Evolutionary conservation across 106 monocot species (phyloP), one percentile per base, ranked within the genome.

Genomic region (Allium cepa): DNA sequence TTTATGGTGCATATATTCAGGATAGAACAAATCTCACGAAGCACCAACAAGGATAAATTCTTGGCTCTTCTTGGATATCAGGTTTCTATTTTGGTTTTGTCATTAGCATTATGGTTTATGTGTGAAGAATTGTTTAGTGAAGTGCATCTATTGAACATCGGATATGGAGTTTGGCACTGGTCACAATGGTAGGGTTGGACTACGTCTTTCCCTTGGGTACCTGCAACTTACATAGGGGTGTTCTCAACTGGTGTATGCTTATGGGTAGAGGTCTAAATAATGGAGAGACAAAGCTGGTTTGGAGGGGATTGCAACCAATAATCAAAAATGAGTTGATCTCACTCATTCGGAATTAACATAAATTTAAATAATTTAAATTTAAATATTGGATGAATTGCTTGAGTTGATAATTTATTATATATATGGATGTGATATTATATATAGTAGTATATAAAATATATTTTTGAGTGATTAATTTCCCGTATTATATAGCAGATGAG

Each of bases 181-280:
- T 69, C 74, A 47, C 68, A 11, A 9, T 28, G 77, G 10, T 83
- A 79, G 78, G 73, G 83, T 72, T 80, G 60, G 55, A 75, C 79
- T 28, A 55, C 78, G 63, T 77, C 74, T 59, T 94, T 94, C 78
- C 94, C 94, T 50, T 94, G 94, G 94, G 85, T 94, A 82, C 90
- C 94, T 17, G 87, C 90, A 65, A 49, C 90, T 12, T 94, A 94
- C 72, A 90, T 87, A 36, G 94, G 90, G 26, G n/a, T 94, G 59
- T 83, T 90, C 71, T 87, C 94, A 53, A 83, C 94, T 49, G 82
- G 78, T 6, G 62, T 94, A 61, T 94, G 94, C 77, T 70, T 90
- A 59, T 87, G 82, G 80, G 87, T 81, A 50, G 90, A 94, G 90
- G 94, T 94, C n/a, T n/a, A n/a, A n/a, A n/a, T n/a, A n/a, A n/a